Evolutionary conservation across 2,329 filamentous ascomycete species (phyloP).

Genomic region (Pezicula neosporulosa): DNA sequence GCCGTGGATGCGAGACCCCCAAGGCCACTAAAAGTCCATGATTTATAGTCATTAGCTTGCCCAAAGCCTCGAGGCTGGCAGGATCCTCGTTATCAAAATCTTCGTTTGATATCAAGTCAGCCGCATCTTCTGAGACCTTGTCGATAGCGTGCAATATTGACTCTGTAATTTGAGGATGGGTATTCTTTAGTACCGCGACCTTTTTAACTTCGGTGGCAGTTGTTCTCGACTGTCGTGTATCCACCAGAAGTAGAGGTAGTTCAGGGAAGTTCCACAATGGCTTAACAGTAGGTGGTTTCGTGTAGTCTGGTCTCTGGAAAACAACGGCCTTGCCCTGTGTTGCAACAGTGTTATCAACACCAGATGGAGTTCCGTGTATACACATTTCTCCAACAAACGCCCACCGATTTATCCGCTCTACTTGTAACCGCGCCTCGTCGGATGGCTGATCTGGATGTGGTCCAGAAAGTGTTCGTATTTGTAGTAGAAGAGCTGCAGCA

Average conservation of each 20-base stretch:
- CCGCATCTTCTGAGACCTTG: constrained; percentile 56
- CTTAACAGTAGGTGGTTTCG: constrained; percentile 70
- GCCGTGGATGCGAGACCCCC: constrained; percentile 88
- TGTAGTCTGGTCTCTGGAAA: constrained; percentile 78
- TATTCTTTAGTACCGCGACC: constrained; percentile 67
- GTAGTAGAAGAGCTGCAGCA: constrained; percentile 77
- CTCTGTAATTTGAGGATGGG: constrained; percentile 74
- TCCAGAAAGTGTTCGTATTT: constrained; percentile 82
- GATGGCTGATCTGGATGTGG: constrained; percentile 89
- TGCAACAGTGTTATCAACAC: constrained; percentile 94
- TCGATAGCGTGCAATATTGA: constrained; percentile 85
- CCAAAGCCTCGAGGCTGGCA: constrained; percentile 67
- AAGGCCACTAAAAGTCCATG: constrained; percentile 88
- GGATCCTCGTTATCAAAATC: constrained; percentile 65
- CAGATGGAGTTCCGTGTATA: constrained; percentile 94
- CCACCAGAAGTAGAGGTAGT: constrained; percentile 82
- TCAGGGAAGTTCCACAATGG: constrained; percentile 87
- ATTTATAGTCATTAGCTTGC: constrained; percentile 89
- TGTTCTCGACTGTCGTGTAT: constrained; percentile 84
- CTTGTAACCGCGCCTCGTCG: constrained; percentile 82
- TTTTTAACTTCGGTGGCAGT: constrained; percentile 85
- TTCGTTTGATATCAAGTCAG: constrained; percentile 51
- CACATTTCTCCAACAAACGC: constrained; percentile 96
- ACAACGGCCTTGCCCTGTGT: constrained; percentile 92
- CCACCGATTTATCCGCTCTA: constrained; percentile 97